Evolutionary conservation across 140 eudicot genomes (phyloP), one percentile per base, ranked within the genome.

Genomic region (Artemisia princeps): DNA sequence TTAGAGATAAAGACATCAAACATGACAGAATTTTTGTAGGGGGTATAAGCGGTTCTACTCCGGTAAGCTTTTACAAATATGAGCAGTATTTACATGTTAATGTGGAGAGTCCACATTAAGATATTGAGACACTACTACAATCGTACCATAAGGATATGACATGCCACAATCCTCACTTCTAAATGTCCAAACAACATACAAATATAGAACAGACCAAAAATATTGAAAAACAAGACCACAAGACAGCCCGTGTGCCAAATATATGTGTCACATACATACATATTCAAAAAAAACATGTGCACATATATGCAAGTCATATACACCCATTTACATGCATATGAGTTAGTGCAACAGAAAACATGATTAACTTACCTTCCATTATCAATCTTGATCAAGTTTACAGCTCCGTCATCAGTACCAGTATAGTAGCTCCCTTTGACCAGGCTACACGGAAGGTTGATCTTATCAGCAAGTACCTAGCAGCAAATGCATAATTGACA

Each of bases 391-490:
- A 91, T 83, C 84, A 91, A 77, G 80, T 85, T 91, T 52, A 91
- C 96, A 77, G 97, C 97, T 76, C 97, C 97, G 19, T 91, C 97
- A 64, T 91, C 97, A 42, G 95, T 91, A 74, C 97, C 96, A 68
- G 95, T 91, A 76, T 91, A 91, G 67, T 88, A 87, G 83, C 97
- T 91, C 78, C 97, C 97, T 76, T 91, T 91, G 44, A 91, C 95
- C 77, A 87, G 89, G 86, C 84, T 87, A 75, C 97, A 91, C 28
- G 97, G 82, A 74, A 91, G 92, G 81, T 83, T 82, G 83, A 91
- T 75, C 84, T 79, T 87, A 78, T 91, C 96, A 74, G 97, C 96
- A 44, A 91, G 96, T 65, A 91, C 97, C 97, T 90, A 74, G 12
- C 74, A 73, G 19, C 33, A 20, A 74, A 79, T 62, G 12, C 37